Percentiles rank a stretch among this genome's conserved stretches.
phyloP scores from a whole-genome alignment of 306 rosid genomes.

The Cercis canadensis region DNA sequence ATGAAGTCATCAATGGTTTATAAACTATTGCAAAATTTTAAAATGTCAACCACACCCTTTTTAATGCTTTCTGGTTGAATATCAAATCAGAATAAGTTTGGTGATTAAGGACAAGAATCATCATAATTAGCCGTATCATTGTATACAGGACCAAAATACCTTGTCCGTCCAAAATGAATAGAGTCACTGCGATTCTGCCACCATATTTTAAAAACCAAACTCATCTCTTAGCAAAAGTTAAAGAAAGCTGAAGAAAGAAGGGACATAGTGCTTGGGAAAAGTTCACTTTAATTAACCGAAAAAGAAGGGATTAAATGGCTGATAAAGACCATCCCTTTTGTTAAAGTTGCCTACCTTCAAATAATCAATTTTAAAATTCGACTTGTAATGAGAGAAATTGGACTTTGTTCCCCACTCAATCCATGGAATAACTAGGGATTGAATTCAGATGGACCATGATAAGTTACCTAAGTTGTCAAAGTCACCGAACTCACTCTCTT shows the following conservation, averaged over 20 bases:
- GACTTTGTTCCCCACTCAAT: slow-evolving; percentile 6
- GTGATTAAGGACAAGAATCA: slow-evolving; percentile 1
- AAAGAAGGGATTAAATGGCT: slow-evolving; percentile 7
- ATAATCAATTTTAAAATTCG: slow-evolving; percentile 32
- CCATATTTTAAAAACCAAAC: no score
- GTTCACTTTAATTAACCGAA: slow-evolving; percentile 26
- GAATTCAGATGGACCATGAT: no score
- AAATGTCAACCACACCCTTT: no score
- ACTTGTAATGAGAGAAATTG: slow-evolving; percentile 4
- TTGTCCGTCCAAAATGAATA: no score
- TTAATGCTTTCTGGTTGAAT: neutral
- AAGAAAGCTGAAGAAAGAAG: slow-evolving; percentile 3
- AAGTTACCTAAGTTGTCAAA: no score
- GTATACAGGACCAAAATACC: neutral
- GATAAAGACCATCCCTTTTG: slow-evolving; percentile 12
- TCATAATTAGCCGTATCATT: neutral
- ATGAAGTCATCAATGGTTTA: no score
- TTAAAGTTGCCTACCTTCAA: slow-evolving; percentile 39
- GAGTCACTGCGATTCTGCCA: no score
- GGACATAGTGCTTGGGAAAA: slow-evolving; percentile 49
- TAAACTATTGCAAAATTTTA: no score
- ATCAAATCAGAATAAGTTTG: neutral
- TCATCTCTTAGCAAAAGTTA: neutral
- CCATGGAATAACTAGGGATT: no score
- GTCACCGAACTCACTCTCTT: no score